A percentile compares a stretch with the other conserved stretches of the same genome.
phyloP scores from a whole-genome alignment of 495 filamentous ascomycete species.

The Penicillium pancosmium region DNA sequence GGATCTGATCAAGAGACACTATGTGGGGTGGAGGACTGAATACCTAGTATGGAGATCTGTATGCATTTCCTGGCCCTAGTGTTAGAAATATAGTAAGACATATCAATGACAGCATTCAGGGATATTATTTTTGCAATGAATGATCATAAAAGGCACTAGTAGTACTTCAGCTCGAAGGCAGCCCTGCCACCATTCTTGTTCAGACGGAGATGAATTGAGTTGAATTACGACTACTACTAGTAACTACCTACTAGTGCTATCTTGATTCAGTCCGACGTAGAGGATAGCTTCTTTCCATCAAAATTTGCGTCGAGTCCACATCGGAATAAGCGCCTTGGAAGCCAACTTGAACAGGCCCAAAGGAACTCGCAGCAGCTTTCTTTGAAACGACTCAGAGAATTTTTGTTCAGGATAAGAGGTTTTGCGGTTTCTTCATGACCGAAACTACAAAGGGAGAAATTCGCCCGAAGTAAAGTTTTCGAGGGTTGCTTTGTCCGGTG shows the following conservation, averaged over 20 bases:
- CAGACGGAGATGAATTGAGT: too few relatives aligned
- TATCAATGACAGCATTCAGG: too few relatives aligned
- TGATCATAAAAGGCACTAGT: too few relatives aligned
- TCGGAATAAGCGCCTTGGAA: neutral
- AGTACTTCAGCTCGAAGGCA: too few relatives aligned
- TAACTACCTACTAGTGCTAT: too few relatives aligned
- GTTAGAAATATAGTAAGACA: too few relatives aligned
- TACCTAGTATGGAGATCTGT: neutral
- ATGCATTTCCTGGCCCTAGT: too few relatives aligned
- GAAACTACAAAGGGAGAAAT: neutral
- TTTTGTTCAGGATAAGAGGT: neutral
- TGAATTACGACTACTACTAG: too few relatives aligned
- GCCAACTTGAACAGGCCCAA: neutral
- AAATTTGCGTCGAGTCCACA: neutral
- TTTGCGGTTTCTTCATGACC: neutral
- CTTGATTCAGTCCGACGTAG: too few relatives aligned
- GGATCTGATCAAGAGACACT: neutral
- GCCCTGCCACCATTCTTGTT: too few relatives aligned
- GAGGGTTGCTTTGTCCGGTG: neutral
- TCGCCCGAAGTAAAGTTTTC: neutral
- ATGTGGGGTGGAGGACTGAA: neutral
- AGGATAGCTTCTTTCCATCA: neutral
- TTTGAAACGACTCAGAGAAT: neutral
- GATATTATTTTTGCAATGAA: too few relatives aligned
- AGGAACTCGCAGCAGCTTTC: neutral